phyloP scores from a whole-genome alignment of 1,139 yeast species.

The Kurtzmaniella quercitrusa region DNA sequence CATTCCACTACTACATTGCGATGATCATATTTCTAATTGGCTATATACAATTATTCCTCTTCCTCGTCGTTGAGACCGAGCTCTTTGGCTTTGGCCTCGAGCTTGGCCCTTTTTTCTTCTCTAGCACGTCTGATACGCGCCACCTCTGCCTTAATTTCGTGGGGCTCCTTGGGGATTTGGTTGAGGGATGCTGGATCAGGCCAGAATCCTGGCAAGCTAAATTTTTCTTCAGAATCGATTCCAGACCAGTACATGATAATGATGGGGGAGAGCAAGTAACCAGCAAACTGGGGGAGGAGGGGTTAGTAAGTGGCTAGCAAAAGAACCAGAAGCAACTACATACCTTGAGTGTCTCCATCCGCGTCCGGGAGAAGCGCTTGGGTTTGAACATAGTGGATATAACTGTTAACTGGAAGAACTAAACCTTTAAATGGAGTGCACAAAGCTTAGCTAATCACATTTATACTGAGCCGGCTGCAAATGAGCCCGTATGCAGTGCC shows the following conservation, averaged over 20 bases:
- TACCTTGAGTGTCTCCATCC: slow-evolving; percentile 67
- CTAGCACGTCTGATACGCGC: slow-evolving; percentile 80
- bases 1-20: neutral
- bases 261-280: slow-evolving; percentile 82
- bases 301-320: slow-evolving; percentile 16
- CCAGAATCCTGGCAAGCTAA: slow-evolving; percentile 95
- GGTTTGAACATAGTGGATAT: neutral
- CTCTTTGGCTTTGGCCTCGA: slow-evolving; percentile 68
- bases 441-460: neutral
- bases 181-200: slow-evolving; percentile 92
- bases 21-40: neutral
- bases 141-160: slow-evolving; percentile 85
- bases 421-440: neutral
- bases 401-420: neutral
- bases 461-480: neutral
- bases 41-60: slow-evolving; percentile 2
- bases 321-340: slow-evolving; percentile 18
- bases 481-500: neutral
- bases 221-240: slow-evolving; percentile 79
- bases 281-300: slow-evolving; percentile 78
- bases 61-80: slow-evolving; percentile 53
- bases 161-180: slow-evolving; percentile 88
- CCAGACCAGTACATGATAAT: slow-evolving; percentile 91
- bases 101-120: slow-evolving; percentile 63
- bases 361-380: slow-evolving; percentile 39